phyloP scores from a whole-genome alignment of 441 rosid species.

The Manihot esculenta region DNA sequence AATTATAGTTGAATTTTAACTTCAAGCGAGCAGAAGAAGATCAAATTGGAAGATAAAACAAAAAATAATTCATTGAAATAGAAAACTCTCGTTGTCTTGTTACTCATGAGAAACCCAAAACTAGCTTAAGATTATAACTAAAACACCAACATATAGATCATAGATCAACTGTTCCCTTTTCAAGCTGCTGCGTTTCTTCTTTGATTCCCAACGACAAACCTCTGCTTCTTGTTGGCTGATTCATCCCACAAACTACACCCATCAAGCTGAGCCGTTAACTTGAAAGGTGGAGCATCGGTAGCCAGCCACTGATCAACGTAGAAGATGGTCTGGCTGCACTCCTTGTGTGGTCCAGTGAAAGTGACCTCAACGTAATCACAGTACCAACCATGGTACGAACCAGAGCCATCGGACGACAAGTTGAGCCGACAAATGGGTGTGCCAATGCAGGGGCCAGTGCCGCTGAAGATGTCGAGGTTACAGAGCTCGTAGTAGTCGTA shows the following conservation, averaged over 20 bases:
- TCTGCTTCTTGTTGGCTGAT: neutral
- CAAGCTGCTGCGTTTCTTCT: neutral
- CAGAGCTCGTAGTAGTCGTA: conserved; percentile 74
- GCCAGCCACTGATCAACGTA: conserved; percentile 78
- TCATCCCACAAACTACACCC: conserved; percentile 22
- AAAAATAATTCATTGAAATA: too few species aligned
- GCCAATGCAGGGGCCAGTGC: conserved; percentile 50
- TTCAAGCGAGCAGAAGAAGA: too few species aligned
- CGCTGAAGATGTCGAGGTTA: conserved; percentile 72
- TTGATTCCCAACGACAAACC: conserved; percentile 16
- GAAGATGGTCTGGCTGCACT: conserved; percentile 47
- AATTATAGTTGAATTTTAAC: too few species aligned
- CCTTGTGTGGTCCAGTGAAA: conserved; percentile 44
- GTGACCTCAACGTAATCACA: conserved; percentile 70
- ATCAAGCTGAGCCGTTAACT: conserved; percentile 46
- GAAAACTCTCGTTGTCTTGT: too few species aligned
- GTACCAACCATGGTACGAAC: conserved; percentile 81
- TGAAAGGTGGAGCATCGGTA: conserved; percentile 48
- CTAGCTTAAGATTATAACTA: too few species aligned
- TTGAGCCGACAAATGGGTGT: conserved; percentile 56
- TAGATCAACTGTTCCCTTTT: too few species aligned
- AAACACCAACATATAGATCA: too few species aligned
- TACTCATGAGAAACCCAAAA: too few species aligned
- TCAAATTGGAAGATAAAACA: too few species aligned
- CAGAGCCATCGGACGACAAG: conserved; percentile 69